Evolutionary conservation across 2,329 filamentous ascomycete species (phyloP).

Genomic region (Diaporthe citri): DNA sequence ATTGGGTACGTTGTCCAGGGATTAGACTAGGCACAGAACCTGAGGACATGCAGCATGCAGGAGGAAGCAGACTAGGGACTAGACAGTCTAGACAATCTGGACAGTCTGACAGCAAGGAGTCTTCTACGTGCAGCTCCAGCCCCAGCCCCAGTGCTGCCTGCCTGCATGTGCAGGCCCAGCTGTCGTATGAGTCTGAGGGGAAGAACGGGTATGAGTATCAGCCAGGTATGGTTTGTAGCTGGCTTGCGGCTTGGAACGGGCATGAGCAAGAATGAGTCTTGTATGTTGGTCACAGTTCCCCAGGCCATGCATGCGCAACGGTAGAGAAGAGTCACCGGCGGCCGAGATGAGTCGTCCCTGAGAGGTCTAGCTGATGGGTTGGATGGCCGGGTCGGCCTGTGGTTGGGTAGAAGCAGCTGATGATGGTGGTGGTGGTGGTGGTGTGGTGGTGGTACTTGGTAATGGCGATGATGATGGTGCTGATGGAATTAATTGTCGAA

Average conservation of each 20-base stretch:
- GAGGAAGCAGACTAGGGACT: background rate
- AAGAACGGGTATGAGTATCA: background rate
- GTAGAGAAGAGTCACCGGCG: slow-evolving; percentile 31
- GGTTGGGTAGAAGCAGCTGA: slow-evolving; percentile 8
- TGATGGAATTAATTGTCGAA: slow-evolving; percentile 2
- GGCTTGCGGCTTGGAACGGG: background rate
- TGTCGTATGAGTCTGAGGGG: background rate
- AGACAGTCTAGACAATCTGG: background rate
- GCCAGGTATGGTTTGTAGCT: no score
- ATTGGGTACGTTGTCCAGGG: slow-evolving; percentile 11
- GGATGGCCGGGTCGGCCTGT: slow-evolving; percentile 25
- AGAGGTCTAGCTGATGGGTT: slow-evolving; percentile 19
- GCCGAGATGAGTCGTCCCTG: slow-evolving; percentile 32
- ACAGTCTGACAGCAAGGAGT: background rate
- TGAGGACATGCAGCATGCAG: slow-evolving; percentile 3
- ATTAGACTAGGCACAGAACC: background rate
- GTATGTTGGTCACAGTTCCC: slow-evolving; percentile 12
- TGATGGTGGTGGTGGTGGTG: background rate
- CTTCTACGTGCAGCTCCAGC: background rate
- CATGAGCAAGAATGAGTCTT: background rate
- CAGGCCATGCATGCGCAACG: background rate
- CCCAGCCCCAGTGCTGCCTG: slow-evolving; percentile 3
- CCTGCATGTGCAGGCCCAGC: slow-evolving; percentile 1
- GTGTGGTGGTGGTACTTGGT: no score
- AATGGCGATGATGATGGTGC: background rate